Evolutionary conservation across 1,284 basidiomycete species (phyloP).

Genomic region (Apiotrichum brassicae): DNA sequence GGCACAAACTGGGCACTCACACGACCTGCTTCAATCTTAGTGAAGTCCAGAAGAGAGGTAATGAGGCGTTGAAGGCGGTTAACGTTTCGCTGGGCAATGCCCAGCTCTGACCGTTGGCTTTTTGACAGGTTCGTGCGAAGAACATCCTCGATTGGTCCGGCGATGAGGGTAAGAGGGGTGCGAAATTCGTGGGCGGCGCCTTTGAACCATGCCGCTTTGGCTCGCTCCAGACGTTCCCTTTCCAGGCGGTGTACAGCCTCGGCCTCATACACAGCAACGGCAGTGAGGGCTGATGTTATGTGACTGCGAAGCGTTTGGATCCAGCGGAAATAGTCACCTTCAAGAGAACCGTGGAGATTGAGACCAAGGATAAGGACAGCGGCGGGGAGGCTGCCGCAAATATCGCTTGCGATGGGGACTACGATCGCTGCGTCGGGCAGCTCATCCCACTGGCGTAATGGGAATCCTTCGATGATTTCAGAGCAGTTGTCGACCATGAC

Average conservation of each 20-base stretch:
- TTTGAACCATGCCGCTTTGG: conserved; percentile 34
- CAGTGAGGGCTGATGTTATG: conserved; percentile 29
- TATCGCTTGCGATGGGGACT: conserved; percentile 5
- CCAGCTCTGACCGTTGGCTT: conserved; percentile 26
- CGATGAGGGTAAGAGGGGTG: conserved; percentile 38
- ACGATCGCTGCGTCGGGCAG: conserved; percentile 24
- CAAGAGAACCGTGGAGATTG: conserved; percentile 38
- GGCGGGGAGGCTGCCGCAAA: conserved; percentile 6
- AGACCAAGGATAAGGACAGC: conserved; percentile 48
- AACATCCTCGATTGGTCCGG: conserved; percentile 35
- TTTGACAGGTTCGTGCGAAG: conserved; percentile 2
- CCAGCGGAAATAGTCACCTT: conserved; percentile 39
- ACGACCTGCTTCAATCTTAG: conserved; percentile 39
- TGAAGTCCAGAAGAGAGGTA: conserved; percentile 44
- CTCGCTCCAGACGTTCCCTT: conserved; percentile 22
- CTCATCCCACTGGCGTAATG: conserved; percentile 42
- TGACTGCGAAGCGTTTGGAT: conserved; percentile 33
- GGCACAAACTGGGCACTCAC: conserved; percentile 41
- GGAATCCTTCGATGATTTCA: conserved; percentile 30
- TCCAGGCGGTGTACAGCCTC: conserved; percentile 37
- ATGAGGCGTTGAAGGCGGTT: conserved; percentile 37
- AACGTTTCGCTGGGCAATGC: conserved; percentile 39
- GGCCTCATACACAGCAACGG: conserved; percentile 39
- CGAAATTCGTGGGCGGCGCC: conserved; percentile 45
- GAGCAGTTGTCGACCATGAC: conserved; percentile 42